Conservation (phyloP, 305 asterid species). For the Salvia sclarea region DNA sequence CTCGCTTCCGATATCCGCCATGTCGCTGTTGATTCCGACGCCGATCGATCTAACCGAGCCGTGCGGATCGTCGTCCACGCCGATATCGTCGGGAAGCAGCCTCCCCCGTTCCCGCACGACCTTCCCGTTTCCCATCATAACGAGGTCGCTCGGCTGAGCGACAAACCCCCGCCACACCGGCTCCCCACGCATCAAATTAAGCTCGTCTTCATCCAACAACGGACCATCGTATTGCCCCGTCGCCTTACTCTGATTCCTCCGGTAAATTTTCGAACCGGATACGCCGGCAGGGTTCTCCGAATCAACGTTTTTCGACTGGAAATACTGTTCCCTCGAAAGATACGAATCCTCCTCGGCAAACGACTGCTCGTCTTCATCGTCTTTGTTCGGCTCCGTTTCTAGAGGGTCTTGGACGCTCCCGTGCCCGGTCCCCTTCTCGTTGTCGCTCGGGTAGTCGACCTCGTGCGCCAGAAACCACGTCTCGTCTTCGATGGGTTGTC, state of each 20-base stretch:
- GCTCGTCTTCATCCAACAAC: constrained; percentile 89
- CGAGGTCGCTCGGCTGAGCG: constrained; percentile 69
- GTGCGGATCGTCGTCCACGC: constrained; percentile 84
- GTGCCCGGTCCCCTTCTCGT: constrained; percentile 83
- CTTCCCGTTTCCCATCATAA: constrained; percentile 64
- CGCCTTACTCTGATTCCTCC: constrained; percentile 51
- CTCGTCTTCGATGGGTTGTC: constrained; percentile 98
- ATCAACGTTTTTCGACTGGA: constrained; percentile 66
- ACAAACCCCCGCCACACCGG: constrained; percentile 99
- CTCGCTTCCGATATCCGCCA: constrained; percentile 90
- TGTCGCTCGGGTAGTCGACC: constrained; percentile 97
- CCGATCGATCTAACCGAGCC: constrained; percentile 98
- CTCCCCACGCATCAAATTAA: constrained; percentile 78
- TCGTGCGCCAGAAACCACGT: constrained; percentile 97
- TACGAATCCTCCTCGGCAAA: constrained; percentile 96
- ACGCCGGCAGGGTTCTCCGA: constrained; percentile 54
- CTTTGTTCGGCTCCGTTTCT: constrained; percentile 66
- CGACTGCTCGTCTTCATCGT: constrained; percentile 86
- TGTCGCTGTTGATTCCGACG: constrained; percentile 91
- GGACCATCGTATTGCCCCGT: constrained; percentile 84
- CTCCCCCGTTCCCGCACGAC: constrained; percentile 60
- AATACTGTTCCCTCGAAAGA: constrained; percentile 78
- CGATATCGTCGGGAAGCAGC: constrained; percentile 49
- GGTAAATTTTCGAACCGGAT: constrained; percentile 48
- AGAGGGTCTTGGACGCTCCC: constrained; percentile 79